phyloP scores from a whole-genome alignment of 148 eudicot genomes.

The Gaultheria prostrata region DNA sequence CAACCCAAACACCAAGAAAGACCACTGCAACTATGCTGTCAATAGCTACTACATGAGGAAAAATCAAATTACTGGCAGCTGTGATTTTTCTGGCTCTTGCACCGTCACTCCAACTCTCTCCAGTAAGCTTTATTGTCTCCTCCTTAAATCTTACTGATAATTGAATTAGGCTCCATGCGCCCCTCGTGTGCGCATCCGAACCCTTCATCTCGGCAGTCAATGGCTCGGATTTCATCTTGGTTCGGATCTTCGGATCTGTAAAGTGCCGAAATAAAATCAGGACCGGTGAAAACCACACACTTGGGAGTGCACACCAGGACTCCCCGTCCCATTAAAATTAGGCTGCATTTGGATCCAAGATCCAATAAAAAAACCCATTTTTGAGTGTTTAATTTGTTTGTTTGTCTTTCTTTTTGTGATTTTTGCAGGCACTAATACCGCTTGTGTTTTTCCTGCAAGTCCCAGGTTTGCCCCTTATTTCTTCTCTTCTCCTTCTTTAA shows the following conservation, averaged over 20 bases:
- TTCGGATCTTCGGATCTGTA: too few species aligned
- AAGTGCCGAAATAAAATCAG: too few species aligned
- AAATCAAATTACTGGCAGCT: constrained; percentile 22
- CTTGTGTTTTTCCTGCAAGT: constrained; percentile 37
- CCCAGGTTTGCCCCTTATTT: constrained; percentile 30
- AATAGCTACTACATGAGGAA: constrained; percentile 35
- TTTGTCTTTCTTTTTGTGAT: background rate
- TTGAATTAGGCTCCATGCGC: too few species aligned
- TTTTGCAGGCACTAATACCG: constrained; percentile 34
- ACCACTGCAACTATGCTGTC: constrained; percentile 48
- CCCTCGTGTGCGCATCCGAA: too few species aligned
- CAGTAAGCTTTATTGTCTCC: constrained; percentile 14
- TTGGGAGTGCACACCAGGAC: too few species aligned
- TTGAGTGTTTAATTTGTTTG: background rate
- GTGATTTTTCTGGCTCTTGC: constrained; percentile 38
- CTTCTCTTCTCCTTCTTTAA: background rate
- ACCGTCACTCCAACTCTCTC: constrained; percentile 15
- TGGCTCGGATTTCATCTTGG: too few species aligned
- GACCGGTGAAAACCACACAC: too few species aligned
- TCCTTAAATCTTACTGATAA: too few species aligned
- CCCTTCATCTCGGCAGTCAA: too few species aligned
- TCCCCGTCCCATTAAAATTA: too few species aligned
- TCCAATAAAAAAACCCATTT: background rate
- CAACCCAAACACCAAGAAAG: constrained; percentile 40
- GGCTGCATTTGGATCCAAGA: background rate